Conservation (phyloP, 257 asterid genomes). For the Ligustrum vulgare region DNA sequence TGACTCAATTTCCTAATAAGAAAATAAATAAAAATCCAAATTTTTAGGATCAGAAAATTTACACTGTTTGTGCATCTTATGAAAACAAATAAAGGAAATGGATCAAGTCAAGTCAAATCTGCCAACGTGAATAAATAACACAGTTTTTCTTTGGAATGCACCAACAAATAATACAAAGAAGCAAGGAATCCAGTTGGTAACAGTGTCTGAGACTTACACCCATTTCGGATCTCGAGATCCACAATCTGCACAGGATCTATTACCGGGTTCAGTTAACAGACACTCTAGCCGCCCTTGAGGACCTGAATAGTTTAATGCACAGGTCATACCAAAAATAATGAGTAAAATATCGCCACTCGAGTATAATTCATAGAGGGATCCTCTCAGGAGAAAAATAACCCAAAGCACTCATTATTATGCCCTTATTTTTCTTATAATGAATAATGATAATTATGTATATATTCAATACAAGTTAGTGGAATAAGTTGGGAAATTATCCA, state of each 20-base stretch:
- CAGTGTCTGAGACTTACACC: constrained; percentile 61
- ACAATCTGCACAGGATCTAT: constrained; percentile 81
- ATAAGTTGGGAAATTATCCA: background rate
- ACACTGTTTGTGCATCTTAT: background rate
- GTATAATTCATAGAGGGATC: background rate
- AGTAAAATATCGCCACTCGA: background rate
- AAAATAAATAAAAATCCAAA: background rate
- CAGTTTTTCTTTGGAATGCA: background rate
- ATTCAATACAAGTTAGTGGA: background rate
- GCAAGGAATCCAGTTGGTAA: background rate
- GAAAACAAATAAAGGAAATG: background rate
- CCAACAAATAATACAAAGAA: constrained; percentile 1
- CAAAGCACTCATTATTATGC: background rate
- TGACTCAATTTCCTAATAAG: background rate
- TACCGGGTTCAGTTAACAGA: constrained; percentile 60
- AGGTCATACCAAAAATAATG: constrained; percentile 7
- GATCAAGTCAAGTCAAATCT: background rate
- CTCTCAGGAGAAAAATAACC: background rate
- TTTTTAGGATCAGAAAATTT: background rate
- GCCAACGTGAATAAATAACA: background rate
- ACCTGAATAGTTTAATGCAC: constrained; percentile 39
- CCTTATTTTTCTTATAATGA: background rate
- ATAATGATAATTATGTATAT: constrained; percentile 3
- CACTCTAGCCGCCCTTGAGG: constrained; percentile 61
- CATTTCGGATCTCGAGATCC: constrained; percentile 92